These are phyloP conservation scores for Globisporangium viniferum DNA, from an alignment of 352 stramenopile genomes.

Conservation along the genomic window DNA sequence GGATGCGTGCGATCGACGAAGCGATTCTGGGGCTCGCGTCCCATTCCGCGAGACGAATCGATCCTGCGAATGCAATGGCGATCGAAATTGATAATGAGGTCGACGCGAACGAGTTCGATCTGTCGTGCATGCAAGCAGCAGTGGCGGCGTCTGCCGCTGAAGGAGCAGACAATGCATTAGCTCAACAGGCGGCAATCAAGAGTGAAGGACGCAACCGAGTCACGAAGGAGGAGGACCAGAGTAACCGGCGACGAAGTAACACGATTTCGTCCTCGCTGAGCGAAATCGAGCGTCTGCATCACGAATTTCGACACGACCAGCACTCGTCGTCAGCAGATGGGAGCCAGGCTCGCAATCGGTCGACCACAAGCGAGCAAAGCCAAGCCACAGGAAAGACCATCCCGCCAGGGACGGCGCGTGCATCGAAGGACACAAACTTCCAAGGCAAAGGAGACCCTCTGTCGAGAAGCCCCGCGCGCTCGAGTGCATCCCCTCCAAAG, in stretches of 20 bases:
- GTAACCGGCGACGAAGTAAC: constrained; percentile 28
- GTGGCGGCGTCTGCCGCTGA: constrained; percentile 16
- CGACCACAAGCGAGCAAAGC: constrained; percentile 5
- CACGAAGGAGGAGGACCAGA: neutral
- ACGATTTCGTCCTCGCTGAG: constrained; percentile 32
- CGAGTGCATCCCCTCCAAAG: constrained; percentile 6
- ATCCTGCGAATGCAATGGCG: constrained; percentile 67
- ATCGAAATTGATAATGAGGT: constrained; percentile 90
- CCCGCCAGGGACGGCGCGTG: neutral
- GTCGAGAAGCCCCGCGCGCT: constrained; percentile 6
- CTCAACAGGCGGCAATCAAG: constrained; percentile 5
- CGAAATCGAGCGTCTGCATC: constrained; percentile 33
- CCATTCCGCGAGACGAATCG: constrained; percentile 56
- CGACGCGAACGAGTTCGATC: constrained; percentile 70
- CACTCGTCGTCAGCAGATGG: constrained; percentile 6
- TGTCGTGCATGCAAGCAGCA: constrained; percentile 35
- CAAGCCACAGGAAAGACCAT: constrained; percentile 6
- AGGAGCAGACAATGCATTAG: constrained; percentile 17
- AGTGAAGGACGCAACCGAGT: constrained; percentile 5
- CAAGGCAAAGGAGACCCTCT: constrained; percentile 8
- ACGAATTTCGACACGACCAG: constrained; percentile 28
- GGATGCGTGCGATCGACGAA: constrained; percentile 83
- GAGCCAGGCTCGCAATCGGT: neutral
- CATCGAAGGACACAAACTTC: neutral
- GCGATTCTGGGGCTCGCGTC: constrained; percentile 62